A percentile compares a stretch with the other conserved stretches of the same genome.
Evolutionary conservation across 768 basidiomycete genomes (phyloP).

Genomic region (Suillus fuscotomentosus): DNA sequence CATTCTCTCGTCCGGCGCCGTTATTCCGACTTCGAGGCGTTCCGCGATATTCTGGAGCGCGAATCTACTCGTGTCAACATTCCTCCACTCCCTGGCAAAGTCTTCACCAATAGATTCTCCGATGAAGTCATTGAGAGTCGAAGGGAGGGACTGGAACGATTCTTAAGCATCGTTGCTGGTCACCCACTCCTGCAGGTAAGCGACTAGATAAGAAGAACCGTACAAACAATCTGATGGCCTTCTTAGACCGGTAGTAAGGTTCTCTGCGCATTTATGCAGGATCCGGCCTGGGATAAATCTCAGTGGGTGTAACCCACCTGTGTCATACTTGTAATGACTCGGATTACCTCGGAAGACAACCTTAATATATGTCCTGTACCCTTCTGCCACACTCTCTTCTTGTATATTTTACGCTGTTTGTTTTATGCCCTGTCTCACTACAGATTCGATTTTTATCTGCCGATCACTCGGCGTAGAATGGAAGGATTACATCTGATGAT

Average conservation of each 20-base stretch:
- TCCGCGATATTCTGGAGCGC: conserved; percentile 95
- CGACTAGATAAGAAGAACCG: conserved; percentile 2
- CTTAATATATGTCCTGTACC: neutral
- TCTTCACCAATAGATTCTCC: conserved; percentile 97
- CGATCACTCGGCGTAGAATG: neutral
- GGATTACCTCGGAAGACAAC: neutral
- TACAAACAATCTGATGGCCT: conserved; percentile 9
- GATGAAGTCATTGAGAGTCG: conserved; percentile 95
- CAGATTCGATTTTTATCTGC: neutral
- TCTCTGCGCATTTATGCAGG: conserved; percentile 92
- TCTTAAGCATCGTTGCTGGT: conserved; percentile 94
- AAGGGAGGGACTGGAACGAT: conserved; percentile 91
- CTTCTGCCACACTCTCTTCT: neutral
- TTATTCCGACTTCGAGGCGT: conserved; percentile 94
- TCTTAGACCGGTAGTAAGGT: conserved; percentile 92
- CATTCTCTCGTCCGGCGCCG: conserved; percentile 86
- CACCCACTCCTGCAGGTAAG: conserved; percentile 93
- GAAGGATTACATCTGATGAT: conserved; percentile 6
- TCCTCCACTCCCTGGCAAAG: conserved; percentile 94
- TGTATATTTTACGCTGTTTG: neutral
- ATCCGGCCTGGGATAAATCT: conserved; percentile 85
- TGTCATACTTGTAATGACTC: neutral
- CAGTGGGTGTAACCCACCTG: conserved; percentile 61
- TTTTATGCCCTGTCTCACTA: neutral
- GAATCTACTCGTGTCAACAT: conserved; percentile 98